Evolutionary conservation across 345 rosid species (phyloP).

Genomic region (Corchorus olitorius): DNA sequence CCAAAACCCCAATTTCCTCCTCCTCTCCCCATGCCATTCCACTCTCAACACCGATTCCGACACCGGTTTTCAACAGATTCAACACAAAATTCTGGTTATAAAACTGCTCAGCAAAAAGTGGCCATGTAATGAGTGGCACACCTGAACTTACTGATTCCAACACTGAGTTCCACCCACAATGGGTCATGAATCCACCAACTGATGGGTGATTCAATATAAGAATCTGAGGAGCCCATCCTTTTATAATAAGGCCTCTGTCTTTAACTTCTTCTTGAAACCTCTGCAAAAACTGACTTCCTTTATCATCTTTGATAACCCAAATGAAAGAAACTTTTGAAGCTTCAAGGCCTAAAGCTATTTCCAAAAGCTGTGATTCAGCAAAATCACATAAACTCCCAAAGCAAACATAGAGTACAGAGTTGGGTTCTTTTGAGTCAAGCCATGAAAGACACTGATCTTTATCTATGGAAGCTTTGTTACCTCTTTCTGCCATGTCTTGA

Average conservation of each 20-base stretch:
- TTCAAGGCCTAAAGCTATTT: background rate
- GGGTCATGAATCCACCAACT: constrained; percentile 4
- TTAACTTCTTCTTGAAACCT: background rate
- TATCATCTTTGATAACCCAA: background rate
- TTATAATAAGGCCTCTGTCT: background rate
- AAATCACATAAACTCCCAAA: background rate
- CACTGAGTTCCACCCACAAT: background rate
- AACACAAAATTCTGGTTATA: too few species aligned
- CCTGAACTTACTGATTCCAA: too few species aligned
- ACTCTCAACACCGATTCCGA: too few species aligned
- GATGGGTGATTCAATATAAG: background rate
- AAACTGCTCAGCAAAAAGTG: too few species aligned
- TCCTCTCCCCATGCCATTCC: too few species aligned
- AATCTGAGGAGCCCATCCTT: background rate
- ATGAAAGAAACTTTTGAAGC: background rate
- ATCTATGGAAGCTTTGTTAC: too few species aligned
- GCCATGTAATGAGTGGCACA: too few species aligned
- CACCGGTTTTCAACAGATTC: too few species aligned
- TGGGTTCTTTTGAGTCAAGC: too few species aligned
- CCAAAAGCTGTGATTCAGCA: background rate
- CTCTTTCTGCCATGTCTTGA: too few species aligned
- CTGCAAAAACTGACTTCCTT: background rate
- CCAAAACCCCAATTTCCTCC: too few species aligned
- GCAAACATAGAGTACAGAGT: background rate
- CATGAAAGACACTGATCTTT: too few species aligned